phyloP scores from a whole-genome alignment of 1,139 yeast genomes.

The Suhomyces coccinellae region DNA sequence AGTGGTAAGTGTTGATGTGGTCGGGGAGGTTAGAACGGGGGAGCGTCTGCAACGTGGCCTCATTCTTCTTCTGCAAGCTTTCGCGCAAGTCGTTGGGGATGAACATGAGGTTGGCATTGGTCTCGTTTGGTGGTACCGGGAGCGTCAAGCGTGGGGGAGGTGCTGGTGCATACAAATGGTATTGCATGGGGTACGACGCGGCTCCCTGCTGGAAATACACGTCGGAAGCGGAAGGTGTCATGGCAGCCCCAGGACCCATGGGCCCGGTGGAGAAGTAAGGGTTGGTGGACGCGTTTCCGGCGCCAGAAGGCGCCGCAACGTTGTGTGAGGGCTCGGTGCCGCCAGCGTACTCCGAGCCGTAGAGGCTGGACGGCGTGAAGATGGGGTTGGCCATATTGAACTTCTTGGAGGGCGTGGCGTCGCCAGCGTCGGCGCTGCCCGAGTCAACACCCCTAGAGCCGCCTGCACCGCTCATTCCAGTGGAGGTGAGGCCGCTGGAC shows the following conservation, averaged over 20 bases:
- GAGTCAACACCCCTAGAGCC: conserved; percentile 3
- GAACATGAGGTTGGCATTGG: conserved; percentile 67
- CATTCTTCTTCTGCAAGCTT: conserved; percentile 68
- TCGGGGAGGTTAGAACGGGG: conserved; percentile 67
- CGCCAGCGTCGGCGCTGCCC: conserved; percentile 2
- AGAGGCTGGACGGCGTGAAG: conserved; percentile 25
- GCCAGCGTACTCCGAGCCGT: conserved; percentile 10
- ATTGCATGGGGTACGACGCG: conserved; percentile 64
- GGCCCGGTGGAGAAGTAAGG: conserved; percentile 23
- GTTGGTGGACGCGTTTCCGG: conserved; percentile 10
- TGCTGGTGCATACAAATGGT: conserved; percentile 86
- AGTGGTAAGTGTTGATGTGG: conserved; percentile 79
- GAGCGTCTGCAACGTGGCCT: conserved; percentile 73
- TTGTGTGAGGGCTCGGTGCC: conserved; percentile 5
- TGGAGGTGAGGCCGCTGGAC: conserved; percentile 1
- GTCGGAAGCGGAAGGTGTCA: conserved; percentile 18
- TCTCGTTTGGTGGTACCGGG: conserved; percentile 67
- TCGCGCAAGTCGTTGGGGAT: conserved; percentile 74
- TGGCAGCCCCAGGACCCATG: conserved; percentile 5
- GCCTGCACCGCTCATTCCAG: neutral
- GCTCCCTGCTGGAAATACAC: conserved; percentile 24
- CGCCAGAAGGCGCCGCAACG: neutral
- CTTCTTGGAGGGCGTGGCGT: conserved; percentile 16
- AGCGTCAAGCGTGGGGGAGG: conserved; percentile 73
- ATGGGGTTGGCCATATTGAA: conserved; percentile 36